phyloP scores from a whole-genome alignment of 345 rosid species.

The Acer saccharum region DNA sequence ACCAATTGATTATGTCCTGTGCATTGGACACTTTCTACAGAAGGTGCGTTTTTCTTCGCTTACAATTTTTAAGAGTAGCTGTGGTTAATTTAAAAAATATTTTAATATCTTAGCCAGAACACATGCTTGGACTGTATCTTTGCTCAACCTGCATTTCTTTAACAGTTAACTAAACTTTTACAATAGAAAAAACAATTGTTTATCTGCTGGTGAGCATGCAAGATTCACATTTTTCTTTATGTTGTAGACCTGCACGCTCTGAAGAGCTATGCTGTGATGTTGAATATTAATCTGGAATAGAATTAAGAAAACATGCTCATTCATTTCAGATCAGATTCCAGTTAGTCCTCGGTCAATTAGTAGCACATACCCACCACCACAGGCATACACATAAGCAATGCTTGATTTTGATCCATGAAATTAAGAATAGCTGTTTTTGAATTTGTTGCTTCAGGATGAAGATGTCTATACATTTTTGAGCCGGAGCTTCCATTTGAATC shows the following conservation, averaged over 20 bases:
- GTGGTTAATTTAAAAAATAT: background rate
- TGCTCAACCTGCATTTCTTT: background rate
- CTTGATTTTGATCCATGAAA: background rate
- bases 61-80: conserved; percentile 6
- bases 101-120: background rate
- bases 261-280: background rate
- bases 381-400: background rate
- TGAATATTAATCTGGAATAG: background rate
- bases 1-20: conserved; percentile 65
- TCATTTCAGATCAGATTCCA: background rate
- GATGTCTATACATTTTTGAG: conserved; percentile 60
- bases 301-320: background rate
- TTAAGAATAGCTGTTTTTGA: background rate
- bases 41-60: conserved; percentile 37
- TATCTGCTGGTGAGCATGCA: background rate
- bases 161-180: background rate
- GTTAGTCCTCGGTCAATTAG: background rate
- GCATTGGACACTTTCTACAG: conserved; percentile 52
- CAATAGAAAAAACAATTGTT: background rate
- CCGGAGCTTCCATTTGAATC: conserved; percentile 50
- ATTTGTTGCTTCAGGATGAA: conserved; percentile 49
- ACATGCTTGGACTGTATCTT: background rate
- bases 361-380: background rate
- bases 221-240: background rate
- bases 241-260: background rate